A percentile compares a stretch with the other conserved stretches of the same genome.
Conservation (phyloP, 352 stramenopile genomes). For the Globisporangium okanoganense region DNA sequence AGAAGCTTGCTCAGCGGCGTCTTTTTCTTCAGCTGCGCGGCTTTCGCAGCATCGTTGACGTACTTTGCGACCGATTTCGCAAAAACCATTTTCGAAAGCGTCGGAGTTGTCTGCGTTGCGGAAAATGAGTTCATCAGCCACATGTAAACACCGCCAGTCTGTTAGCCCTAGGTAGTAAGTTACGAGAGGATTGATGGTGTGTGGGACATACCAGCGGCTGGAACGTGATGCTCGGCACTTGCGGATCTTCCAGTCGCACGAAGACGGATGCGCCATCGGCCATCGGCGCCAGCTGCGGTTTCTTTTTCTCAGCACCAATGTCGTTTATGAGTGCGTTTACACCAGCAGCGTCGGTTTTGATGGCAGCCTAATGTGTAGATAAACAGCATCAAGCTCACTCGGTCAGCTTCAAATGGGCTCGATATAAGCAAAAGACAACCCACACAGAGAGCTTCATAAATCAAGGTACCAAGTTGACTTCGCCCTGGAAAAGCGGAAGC, state of each 20-base stretch:
- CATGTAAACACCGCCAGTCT: no score
- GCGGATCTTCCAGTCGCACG: conserved; percentile 60
- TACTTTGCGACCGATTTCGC: conserved; percentile 36
- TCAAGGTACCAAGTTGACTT: conserved; percentile 50
- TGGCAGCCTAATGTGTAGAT: conserved; percentile 20
- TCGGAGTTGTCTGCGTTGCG: conserved; percentile 13
- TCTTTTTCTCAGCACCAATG: conserved; percentile 44
- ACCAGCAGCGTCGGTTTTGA: conserved; percentile 22
- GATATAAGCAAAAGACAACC: neutral
- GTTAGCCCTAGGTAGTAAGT: no score
- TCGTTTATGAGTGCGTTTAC: conserved; percentile 33
- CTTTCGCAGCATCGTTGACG: conserved; percentile 41
- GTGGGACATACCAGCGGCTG: conserved; percentile 39
- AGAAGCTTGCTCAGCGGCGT: conserved; percentile 52
- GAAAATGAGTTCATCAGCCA: neutral
- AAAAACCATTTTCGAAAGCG: conserved; percentile 45
- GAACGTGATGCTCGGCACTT: conserved; percentile 31
- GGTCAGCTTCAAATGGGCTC: neutral
- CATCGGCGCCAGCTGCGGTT: conserved; percentile 25
- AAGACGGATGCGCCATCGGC: conserved; percentile 51
- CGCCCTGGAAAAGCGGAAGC: conserved; percentile 56
- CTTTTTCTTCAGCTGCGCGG: conserved; percentile 57
- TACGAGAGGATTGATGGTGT: no score
- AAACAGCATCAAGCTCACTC: neutral
- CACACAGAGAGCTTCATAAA: no score